A percentile compares a stretch with the other conserved stretches of the same genome.
Evolutionary conservation across 495 filamentous ascomycete species (phyloP).

Genomic region (Sordaria brevicollis): DNA sequence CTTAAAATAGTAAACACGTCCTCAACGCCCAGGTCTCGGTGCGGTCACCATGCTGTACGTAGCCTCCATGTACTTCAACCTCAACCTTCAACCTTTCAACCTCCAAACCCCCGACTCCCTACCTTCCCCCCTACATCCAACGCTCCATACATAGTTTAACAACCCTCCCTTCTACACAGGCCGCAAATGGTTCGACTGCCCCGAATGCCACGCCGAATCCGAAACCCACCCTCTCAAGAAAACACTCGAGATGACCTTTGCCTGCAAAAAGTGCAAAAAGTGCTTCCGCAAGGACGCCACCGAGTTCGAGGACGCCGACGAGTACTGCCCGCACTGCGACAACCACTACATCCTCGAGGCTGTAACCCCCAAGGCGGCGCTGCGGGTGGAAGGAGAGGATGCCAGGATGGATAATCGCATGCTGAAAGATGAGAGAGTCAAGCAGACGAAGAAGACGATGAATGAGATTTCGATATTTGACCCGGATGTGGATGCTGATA

Average conservation of each 20-base stretch:
- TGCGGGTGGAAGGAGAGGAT: conserved; percentile 86
- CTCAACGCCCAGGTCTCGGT: conserved; percentile 97
- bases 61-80: not conserved
- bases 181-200: conserved; percentile 97
- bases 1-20: conserved; percentile 66
- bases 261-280: conserved; percentile 98
- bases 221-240: conserved; percentile 68
- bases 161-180: conserved; percentile 33
- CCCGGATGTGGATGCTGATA: conserved; percentile 58
- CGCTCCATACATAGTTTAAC: not conserved
- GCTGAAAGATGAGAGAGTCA: conserved; percentile 85
- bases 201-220: conserved; percentile 81
- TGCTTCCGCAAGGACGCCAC: conserved; percentile 86
- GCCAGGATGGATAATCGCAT: conserved; percentile 74
- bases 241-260: conserved; percentile 79
- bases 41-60: conserved; percentile 86
- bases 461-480: conserved; percentile 38
- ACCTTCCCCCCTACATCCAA: not conserved
- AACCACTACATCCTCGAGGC: conserved; percentile 96
- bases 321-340: conserved; percentile 99
- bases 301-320: conserved; percentile 94
- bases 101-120: not conserved
- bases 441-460: conserved; percentile 46
- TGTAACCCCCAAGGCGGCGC: conserved; percentile 61
- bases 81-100: no score